Base-by-base conservation (phyloP, 257 asterid species). In the Dorcoceras hygrometricum region DNA sequence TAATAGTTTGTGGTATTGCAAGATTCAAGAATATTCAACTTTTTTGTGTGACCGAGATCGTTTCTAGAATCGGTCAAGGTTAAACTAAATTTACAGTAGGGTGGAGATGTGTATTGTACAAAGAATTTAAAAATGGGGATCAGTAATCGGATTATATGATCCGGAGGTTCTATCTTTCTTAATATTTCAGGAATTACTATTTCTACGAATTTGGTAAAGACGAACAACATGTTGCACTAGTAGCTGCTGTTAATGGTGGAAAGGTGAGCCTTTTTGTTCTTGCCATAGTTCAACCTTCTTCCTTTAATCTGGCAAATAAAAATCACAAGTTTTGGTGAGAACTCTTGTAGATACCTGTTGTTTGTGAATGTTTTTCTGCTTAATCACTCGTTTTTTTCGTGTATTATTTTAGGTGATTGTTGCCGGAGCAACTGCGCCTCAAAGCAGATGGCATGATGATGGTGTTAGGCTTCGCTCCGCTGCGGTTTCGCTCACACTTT, bases 371-470 rank as follows among this genome's bases (percentile, higher is more conserved):
- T 32, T 12, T 0, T 51, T 39, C 20, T 34, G 62, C 36, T 50
- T 0, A 14, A 27, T 72, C 20, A 22, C 23, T 50, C n/a, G n/a
- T 22, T 56, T 20, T 57, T 22, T 48, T 4, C 22, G 59, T 34
- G 2, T 19, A 53, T 10, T 7, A 20, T 23, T 55, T n/a, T 59
- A 92, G 98, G 95, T 86, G 51, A 69, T 82, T 55, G 75, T 89
- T 65, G 97, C 95, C 23, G 96, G 95, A 68, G 96, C 91, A 62
- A 77, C 90, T 54, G 98, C 98, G 12, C 97, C 98, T 27, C 75
- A 83, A 71, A 68, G 68, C 22, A 90, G 75, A 80, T 89, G 98
- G 98, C 76, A 68, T 8, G 82, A 77, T 27, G 94, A 83, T 27
- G 98, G 96, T 31, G 72, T 87, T 57, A 80, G 77, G 64, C 97